Conservation (phyloP, 2,329 filamentous ascomycete species). For the Aspergillus jensenii region DNA sequence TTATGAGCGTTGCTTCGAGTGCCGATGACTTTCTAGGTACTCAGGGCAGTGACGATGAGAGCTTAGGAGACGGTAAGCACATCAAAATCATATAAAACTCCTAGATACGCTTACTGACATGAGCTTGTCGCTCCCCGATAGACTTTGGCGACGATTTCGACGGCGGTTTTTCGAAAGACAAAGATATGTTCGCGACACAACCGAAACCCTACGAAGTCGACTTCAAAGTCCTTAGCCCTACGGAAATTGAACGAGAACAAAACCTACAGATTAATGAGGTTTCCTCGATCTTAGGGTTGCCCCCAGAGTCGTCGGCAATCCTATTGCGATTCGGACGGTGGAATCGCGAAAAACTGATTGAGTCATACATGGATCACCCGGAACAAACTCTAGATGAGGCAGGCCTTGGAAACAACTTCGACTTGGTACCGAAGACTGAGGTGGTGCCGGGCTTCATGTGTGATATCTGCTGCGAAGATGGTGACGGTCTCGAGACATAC, state of each 20-base stretch:
- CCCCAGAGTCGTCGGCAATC: slow-evolving; percentile 86
- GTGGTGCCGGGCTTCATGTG: slow-evolving; percentile 76
- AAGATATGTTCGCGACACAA: slow-evolving; percentile 69
- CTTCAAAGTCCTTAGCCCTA: slow-evolving; percentile 76
- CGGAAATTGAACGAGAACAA: slow-evolving; percentile 82
- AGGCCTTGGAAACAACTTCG: slow-evolving; percentile 69
- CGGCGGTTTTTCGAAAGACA: slow-evolving; percentile 64
- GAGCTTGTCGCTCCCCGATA: slow-evolving; percentile 13
- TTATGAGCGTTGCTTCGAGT: slow-evolving; percentile 80
- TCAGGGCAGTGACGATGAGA: slow-evolving; percentile 72
- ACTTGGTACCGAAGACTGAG: slow-evolving; percentile 66
- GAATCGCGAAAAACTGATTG: slow-evolving; percentile 94
- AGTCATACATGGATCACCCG: slow-evolving; percentile 91
- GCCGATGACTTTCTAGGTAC: slow-evolving; percentile 66
- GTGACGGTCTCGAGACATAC: slow-evolving; percentile 73
- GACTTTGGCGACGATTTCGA: slow-evolving; percentile 62
- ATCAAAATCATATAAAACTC: too few relatives aligned
- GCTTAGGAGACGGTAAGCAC: slow-evolving; percentile 42
- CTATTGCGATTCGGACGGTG: slow-evolving; percentile 85
- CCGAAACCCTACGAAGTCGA: slow-evolving; percentile 79
- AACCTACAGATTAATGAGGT: slow-evolving; percentile 85
- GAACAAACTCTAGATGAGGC: slow-evolving; percentile 79
- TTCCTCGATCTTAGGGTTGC: slow-evolving; percentile 84
- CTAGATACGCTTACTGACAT: slow-evolving; percentile 2
- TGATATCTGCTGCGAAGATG: slow-evolving; percentile 96